Conservation (phyloP, 768 basidiomycete species). For the Cyclocybe cylindracea region DNA sequence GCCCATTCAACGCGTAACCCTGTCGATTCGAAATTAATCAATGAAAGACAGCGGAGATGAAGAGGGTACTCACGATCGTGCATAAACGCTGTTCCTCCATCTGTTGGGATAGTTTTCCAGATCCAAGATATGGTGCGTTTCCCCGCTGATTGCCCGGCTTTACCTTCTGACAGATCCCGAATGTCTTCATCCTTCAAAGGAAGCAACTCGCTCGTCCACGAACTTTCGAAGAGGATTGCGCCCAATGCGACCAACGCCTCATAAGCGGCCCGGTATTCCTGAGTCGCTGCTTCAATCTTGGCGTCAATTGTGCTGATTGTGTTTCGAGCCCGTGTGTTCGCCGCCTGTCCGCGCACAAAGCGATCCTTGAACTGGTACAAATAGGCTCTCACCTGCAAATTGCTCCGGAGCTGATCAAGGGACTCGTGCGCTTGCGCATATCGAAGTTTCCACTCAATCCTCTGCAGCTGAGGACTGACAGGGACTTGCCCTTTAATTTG, state of each 20-base stretch:
- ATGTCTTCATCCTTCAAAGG: slow-evolving; percentile 15
- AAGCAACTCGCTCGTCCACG: slow-evolving; percentile 17
- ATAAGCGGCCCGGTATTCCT: slow-evolving; percentile 18
- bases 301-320: slow-evolving; percentile 16
- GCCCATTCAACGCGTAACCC: slow-evolving; percentile 21
- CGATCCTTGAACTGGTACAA: slow-evolving; percentile 21
- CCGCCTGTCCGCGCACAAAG: slow-evolving; percentile 18
- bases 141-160: slow-evolving; percentile 4
- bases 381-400: slow-evolving; percentile 21
- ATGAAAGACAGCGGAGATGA: not conserved
- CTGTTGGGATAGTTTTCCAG: slow-evolving; percentile 9
- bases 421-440: slow-evolving; percentile 26
- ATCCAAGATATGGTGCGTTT: slow-evolving; percentile 12
- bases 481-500: slow-evolving; percentile 3
- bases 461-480: not conserved
- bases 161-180: slow-evolving; percentile 16
- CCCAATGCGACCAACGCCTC: slow-evolving; percentile 10
- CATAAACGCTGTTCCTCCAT: not conserved
- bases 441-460: slow-evolving; percentile 22
- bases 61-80: slow-evolving; percentile 9
- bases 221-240: not conserved
- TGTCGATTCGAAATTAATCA: not conserved
- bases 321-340: slow-evolving; percentile 22
- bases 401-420: slow-evolving; percentile 16
- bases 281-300: slow-evolving; percentile 10